Conservation (phyloP, 2,329 filamentous ascomycete species). For the Eutypella sp. region DNA sequence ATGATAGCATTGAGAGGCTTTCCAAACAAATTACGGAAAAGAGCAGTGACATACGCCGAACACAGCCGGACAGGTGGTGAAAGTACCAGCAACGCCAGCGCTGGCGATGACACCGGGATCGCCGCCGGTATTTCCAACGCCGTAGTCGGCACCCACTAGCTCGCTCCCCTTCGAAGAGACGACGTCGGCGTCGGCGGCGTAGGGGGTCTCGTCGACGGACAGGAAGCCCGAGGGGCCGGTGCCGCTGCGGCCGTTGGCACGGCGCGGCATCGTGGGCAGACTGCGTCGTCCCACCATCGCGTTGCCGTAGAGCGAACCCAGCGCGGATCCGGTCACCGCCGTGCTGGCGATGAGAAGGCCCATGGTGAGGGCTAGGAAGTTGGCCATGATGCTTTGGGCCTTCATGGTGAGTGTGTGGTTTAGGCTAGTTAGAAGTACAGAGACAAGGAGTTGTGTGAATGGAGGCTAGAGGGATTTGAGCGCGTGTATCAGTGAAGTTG, state of each 20-base stretch:
- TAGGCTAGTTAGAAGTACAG: no score
- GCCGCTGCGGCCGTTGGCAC: not conserved
- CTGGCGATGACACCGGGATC: no score
- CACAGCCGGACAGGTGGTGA: no score
- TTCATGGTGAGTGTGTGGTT: not conserved
- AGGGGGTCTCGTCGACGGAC: slow-evolving; percentile 2
- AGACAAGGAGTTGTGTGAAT: no score
- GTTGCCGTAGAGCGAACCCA: not conserved
- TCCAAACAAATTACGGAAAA: not conserved
- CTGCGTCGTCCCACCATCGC: not conserved
- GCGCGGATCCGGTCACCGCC: not conserved
- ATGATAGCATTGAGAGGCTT: no score
- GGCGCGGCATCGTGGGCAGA: not conserved
- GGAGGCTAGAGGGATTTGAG: no score
- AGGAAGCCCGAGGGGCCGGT: slow-evolving; percentile 7
- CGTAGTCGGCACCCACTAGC: not conserved
- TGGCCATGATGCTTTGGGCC: not conserved
- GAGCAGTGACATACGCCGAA: no score
- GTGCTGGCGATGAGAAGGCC: no score
- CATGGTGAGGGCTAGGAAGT: not conserved
- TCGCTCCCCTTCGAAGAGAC: not conserved
- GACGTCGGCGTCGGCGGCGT: not conserved
- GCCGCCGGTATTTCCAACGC: no score
- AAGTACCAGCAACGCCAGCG: no score
- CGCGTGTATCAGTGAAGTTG: no score